A percentile compares a stretch with the other conserved stretches of the same genome.
Conservation (phyloP, 306 rosid species). For the Alnus rubra region DNA sequence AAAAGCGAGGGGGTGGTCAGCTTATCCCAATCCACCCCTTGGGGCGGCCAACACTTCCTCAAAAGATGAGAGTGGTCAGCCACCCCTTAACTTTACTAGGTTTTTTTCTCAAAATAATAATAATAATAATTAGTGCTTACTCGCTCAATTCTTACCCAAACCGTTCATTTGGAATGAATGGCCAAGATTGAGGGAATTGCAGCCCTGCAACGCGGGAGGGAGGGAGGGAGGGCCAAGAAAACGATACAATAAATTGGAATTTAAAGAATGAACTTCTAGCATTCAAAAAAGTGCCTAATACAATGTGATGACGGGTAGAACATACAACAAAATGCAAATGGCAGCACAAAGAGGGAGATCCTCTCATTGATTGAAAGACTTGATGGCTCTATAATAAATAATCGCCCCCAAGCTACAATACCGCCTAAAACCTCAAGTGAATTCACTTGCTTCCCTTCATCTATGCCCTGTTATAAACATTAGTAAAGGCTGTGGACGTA, state of each 20-base stretch:
- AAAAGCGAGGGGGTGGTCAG: too few relatives aligned
- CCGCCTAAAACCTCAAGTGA: constrained; percentile 34
- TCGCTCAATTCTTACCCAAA: too few relatives aligned
- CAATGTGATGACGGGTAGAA: constrained; percentile 29
- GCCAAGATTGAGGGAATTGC: too few relatives aligned
- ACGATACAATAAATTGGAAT: not conserved
- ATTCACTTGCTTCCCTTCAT: constrained; percentile 32
- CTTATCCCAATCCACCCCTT: too few relatives aligned
- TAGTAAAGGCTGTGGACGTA: constrained; percentile 29
- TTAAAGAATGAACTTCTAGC: constrained; percentile 50
- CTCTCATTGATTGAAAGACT: constrained; percentile 39
- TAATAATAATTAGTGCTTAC: too few relatives aligned
- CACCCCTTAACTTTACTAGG: too few relatives aligned
- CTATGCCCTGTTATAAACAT: constrained; percentile 43
- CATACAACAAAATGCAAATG: constrained; percentile 50
- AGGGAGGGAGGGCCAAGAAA: constrained; percentile 10
- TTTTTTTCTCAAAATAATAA: too few relatives aligned
- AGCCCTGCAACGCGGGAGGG: too few relatives aligned
- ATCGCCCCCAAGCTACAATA: constrained; percentile 36
- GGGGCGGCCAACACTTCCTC: too few relatives aligned
- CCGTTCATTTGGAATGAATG: too few relatives aligned
- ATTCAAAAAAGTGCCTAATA: constrained; percentile 24
- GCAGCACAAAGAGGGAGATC: constrained; percentile 41
- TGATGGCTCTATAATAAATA: constrained; percentile 47
- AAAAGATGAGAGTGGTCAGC: too few relatives aligned